A percentile compares a stretch with the other conserved stretches of the same genome.
These are phyloP conservation scores for Fomitopsis betulina DNA, from an alignment of 1,284 basidiomycete genomes.

Conservation along the genomic window DNA sequence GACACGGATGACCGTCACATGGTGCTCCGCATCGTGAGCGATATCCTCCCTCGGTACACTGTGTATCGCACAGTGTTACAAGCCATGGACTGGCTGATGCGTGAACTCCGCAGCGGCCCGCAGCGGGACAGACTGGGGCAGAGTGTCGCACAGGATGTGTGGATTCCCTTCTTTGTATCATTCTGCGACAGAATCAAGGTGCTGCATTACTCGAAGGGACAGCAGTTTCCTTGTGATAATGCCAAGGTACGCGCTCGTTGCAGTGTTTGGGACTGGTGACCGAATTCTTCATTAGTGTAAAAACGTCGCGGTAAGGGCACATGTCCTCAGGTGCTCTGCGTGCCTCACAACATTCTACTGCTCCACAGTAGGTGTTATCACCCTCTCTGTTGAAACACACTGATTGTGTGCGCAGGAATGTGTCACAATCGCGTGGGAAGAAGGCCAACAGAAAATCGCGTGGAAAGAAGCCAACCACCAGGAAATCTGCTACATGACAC, in stretches of 20 bases:
- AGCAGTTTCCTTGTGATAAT: conserved; percentile 31
- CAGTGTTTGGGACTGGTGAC: background rate
- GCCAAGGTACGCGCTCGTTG: conserved; percentile 18
- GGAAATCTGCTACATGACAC: conserved; percentile 34
- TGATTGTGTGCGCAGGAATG: conserved; percentile 22
- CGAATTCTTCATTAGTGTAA: conserved; percentile 26
- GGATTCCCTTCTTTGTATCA: conserved; percentile 26
- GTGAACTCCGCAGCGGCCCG: conserved; percentile 15
- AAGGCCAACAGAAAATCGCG: conserved; percentile 28
- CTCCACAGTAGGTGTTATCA: conserved; percentile 21
- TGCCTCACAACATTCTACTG: conserved; percentile 35
- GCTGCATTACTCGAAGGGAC: conserved; percentile 23
- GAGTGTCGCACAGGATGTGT: conserved; percentile 22
- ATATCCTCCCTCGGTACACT: conserved; percentile 31
- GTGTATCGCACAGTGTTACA: conserved; percentile 33
- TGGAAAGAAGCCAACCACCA: conserved; percentile 37
- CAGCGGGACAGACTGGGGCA: conserved; percentile 15
- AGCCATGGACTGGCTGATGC: conserved; percentile 23
- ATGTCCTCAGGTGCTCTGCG: conserved; percentile 30
- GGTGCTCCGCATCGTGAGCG: conserved; percentile 24
- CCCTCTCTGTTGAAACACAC: background rate
- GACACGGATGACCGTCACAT: conserved; percentile 28
- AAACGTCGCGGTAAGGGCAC: conserved; percentile 30
- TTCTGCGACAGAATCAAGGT: conserved; percentile 24
- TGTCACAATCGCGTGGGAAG: conserved; percentile 32